Conservation (phyloP, 2,329 filamentous ascomycete species). For the Penicillium sp. region DNA sequence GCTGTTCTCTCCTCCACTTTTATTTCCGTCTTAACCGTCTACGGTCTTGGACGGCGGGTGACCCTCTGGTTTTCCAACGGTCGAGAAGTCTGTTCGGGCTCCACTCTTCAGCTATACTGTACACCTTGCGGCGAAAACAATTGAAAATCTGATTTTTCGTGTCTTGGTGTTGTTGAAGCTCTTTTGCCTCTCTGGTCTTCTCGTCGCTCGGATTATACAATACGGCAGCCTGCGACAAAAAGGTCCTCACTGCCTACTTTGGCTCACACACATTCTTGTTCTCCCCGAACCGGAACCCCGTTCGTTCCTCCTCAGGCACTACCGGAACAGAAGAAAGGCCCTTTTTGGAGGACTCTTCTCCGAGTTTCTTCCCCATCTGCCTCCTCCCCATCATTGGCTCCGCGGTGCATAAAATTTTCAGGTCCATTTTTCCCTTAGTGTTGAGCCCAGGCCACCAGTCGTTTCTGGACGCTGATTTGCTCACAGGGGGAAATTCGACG, state of each 20-base stretch:
- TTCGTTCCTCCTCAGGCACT: not conserved
- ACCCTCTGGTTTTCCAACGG: conserved; percentile 14
- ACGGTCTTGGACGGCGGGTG: conserved; percentile 9
- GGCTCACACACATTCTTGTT: not conserved
- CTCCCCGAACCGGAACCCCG: not conserved
- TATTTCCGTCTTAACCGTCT: conserved; percentile 16
- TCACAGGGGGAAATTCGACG: conserved; percentile 18
- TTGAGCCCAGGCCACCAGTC: conserved; percentile 6
- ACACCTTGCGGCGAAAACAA: not conserved
- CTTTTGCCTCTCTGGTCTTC: not conserved
- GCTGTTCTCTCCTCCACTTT: conserved; percentile 15
- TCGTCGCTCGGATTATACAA: not conserved
- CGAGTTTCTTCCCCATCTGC: not conserved
- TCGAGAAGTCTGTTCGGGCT: conserved; percentile 12
- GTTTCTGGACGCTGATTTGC: conserved; percentile 20
- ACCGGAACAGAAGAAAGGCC: not conserved
- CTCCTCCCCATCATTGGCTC: conserved; percentile 6
- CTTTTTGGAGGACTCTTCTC: not conserved
- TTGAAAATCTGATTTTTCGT: not conserved
- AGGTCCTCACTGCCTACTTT: not conserved
- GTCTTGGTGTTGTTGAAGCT: not conserved
- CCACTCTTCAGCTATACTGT: conserved; percentile 22
- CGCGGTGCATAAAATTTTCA: conserved; percentile 9
- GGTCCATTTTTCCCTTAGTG: conserved; percentile 6
- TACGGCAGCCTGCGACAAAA: not conserved